These are phyloP conservation scores for Coniochaeta ligniaria DNA, from an alignment of 2,329 filamentous ascomycete genomes.

Conservation along the genomic window DNA sequence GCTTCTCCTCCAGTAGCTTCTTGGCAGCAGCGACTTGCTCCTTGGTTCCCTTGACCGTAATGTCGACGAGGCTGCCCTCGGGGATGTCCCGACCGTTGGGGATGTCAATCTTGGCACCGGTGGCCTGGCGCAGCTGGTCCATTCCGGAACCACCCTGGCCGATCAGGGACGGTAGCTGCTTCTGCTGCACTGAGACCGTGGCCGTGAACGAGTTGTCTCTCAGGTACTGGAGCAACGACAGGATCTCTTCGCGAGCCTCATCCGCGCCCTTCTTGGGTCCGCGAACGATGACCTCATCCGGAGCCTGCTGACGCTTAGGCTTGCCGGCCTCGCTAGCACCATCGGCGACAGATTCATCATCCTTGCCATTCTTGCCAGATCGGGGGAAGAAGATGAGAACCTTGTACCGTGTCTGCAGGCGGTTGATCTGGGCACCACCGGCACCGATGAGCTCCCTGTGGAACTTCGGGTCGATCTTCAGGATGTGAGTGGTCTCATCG, in stretches of 20 bases:
- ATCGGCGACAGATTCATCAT: slow-evolving; percentile 66
- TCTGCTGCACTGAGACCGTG: slow-evolving; percentile 79
- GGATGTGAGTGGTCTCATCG: slow-evolving; percentile 78
- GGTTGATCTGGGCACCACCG: slow-evolving; percentile 81
- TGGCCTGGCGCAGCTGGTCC: slow-evolving; percentile 78
- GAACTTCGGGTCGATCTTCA: slow-evolving; percentile 91
- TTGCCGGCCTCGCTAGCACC: slow-evolving; percentile 61
- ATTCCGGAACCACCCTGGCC: slow-evolving; percentile 85
- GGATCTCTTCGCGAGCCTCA: slow-evolving; percentile 83
- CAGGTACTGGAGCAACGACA: slow-evolving; percentile 81
- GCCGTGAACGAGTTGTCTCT: slow-evolving; percentile 80
- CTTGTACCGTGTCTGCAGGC: slow-evolving; percentile 84
- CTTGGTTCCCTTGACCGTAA: slow-evolving; percentile 89
- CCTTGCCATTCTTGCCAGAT: slow-evolving; percentile 53
- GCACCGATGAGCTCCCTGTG: slow-evolving; percentile 91
- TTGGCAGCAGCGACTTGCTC: slow-evolving; percentile 85
- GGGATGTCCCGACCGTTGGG: slow-evolving; percentile 71
- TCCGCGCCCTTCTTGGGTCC: slow-evolving; percentile 92
- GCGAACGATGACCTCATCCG: slow-evolving; percentile 85
- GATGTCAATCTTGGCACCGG: slow-evolving; percentile 86
- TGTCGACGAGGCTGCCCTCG: slow-evolving; percentile 62
- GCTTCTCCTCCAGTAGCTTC: slow-evolving; percentile 82
- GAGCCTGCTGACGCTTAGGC: slow-evolving; percentile 62
- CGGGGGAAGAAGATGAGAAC: slow-evolving; percentile 93
- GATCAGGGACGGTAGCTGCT: slow-evolving; percentile 88